Evolutionary conservation across 2,329 filamentous ascomycete species (phyloP), one percentile per base, ranked within the genome.

Genomic region (Lasiodiplodia sp.): DNA sequence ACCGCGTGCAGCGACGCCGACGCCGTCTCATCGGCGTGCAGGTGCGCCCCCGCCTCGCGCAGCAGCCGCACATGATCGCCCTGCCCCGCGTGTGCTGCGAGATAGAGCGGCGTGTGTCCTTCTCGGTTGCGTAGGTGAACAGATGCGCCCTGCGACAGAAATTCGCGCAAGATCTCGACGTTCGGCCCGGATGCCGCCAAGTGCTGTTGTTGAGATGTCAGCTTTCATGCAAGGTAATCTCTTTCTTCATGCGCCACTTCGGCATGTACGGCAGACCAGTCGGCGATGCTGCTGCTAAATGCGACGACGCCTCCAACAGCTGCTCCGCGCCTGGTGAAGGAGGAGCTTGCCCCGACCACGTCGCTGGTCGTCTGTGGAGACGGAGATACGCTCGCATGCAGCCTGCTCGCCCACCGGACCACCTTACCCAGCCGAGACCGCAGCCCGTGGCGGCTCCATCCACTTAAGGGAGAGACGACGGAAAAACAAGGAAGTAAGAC

Each of bases 121-220:
- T 81, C 82, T 69, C 85, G 83, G 75, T 89, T 89, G 66, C 87
- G 85, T 34, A 88, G 78, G 76, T 89, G 87, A 53, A 89, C 86
- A 18, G 86, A 88, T 14, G 84, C 86, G 66, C 86, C 86, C 70
- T 86, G 84, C 10, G 81, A 81, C 4, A 89, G 81, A 58, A 89
- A 84, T 76, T 85, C 84, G 67, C 84, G 83, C 49, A 89, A 79
- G 34, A 89, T 86, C 3, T 85, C 80, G 57, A 87, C 75, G 56
- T 86, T 85, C 2, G 86, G 85, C 21, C 84, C 84, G 4, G 84
- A 86, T 4, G 87, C 86, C 58, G 87, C 87, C 57, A 89, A 81
- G 72, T 89, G 87, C 85, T 86, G 72, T 68, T 6, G 53, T 58
- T 21, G 53, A 53, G 44, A 51, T 58, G 65, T 67, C 55, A 67